Base-by-base conservation (phyloP, 2,329 filamentous ascomycete genomes). In the Chaetothyriales sp. region DNA sequence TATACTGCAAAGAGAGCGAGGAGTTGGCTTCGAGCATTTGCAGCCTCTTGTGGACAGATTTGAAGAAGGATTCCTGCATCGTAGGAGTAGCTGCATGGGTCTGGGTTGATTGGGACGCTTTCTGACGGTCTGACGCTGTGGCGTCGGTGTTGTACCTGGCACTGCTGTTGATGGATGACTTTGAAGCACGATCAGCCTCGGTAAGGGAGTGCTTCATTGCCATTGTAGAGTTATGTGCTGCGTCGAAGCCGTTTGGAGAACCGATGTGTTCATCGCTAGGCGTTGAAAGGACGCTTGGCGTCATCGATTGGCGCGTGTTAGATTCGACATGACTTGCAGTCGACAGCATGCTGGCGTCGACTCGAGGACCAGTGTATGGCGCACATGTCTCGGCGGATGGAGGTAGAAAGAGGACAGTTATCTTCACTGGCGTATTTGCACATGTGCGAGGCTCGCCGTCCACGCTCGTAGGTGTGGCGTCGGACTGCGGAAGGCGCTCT, bases 51-150 rank as follows among this genome's bases (percentile, higher is more conserved):
- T 89, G 88, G 7, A 97, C 84, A 3, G 89, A 87, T 66, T 97
- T 97, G 77, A 95, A 98, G 69, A 98, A 97, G 1, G 86, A 92
- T 65, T 98, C 92, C 67, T 98, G 92, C 1, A 94, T 92, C 0
- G 89, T 89, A 1, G 90, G 89, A 0, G 81, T 78, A 1, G 84
- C 69, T 1, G 76, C 67, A 6, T 75, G 65, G 1, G 74, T 70
- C 59, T 77, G 69, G 22, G 71, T 69, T 7, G 73, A 69, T 22
- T 69, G 55, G 43, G 55, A 47, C 2, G 58, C 57, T 5, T 8
- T 63, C 55, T 43, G 58, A 53, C 55, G 63, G 59, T 60, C 50
- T 53, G 57, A 57, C 57, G 28, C 51, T 51, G 43, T 55, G 18
- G 48, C 20, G 51, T 47, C 46, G 19, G 43, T 51, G 43, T 8